Evolutionary conservation across 1,284 basidiomycete genomes (phyloP).

Genomic region (Ceratobasidium sp.): DNA sequence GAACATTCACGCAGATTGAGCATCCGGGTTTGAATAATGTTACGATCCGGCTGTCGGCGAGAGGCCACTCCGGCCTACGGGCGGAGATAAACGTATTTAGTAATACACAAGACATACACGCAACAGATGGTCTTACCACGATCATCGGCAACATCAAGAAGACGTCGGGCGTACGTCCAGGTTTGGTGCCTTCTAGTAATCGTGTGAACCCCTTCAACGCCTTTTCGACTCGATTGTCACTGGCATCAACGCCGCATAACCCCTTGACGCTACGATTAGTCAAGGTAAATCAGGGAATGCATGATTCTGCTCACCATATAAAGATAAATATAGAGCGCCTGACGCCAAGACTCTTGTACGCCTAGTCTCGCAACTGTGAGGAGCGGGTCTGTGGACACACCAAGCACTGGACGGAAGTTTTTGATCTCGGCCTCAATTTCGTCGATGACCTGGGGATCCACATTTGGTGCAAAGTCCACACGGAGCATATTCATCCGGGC

Average conservation of each 20-base stretch:
- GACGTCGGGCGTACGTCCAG: slow-evolving; percentile 30
- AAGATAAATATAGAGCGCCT: slow-evolving; percentile 16
- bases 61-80: slow-evolving; percentile 13
- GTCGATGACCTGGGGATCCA: slow-evolving; percentile 14
- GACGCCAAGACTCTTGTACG: slow-evolving; percentile 38
- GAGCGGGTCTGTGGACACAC: slow-evolving; percentile 14
- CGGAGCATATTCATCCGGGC: slow-evolving; percentile 31
- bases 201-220: slow-evolving; percentile 17
- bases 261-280: neutral
- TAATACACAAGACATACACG: neutral
- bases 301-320: slow-evolving; percentile 7
- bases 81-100: neutral
- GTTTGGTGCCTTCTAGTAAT: slow-evolving; percentile 31
- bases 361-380: slow-evolving; percentile 27
- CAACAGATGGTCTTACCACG: neutral
- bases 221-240: slow-evolving; percentile 21
- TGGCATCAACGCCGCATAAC: slow-evolving; percentile 18
- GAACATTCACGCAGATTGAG: slow-evolving; percentile 16
- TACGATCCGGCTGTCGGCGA: slow-evolving; percentile 19
- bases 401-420: neutral
- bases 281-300: no score
- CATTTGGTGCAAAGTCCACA: slow-evolving; percentile 25
- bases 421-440: slow-evolving; percentile 18
- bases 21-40: slow-evolving; percentile 7
- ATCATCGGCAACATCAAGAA: slow-evolving; percentile 31